These are phyloP conservation scores for Atractiella rhizophila DNA, from an alignment of 768 basidiomycete genomes.

Conservation along the genomic window DNA sequence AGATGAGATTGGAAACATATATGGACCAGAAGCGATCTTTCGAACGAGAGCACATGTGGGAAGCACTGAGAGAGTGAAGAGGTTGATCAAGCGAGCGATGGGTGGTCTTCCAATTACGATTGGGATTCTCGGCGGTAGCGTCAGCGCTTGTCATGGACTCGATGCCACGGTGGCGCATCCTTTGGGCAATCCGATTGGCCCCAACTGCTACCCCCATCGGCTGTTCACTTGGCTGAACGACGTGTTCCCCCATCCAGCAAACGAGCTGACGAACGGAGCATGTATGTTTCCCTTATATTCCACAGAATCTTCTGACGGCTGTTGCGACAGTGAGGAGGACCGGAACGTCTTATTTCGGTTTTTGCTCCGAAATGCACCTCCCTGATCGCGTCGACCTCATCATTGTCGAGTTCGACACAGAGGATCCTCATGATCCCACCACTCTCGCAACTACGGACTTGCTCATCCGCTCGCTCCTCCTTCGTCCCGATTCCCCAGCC, in stretches of 20 bases:
- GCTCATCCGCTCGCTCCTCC: constrained; percentile 68
- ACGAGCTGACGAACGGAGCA: constrained; percentile 91
- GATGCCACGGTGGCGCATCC: constrained; percentile 18
- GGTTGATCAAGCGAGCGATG: constrained; percentile 18
- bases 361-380: constrained; percentile 74
- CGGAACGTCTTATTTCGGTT: constrained; percentile 81
- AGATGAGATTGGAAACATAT: constrained; percentile 51
- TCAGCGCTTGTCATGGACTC: constrained; percentile 17
- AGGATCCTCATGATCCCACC: constrained; percentile 51
- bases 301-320: no score
- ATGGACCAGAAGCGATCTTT: constrained; percentile 47
- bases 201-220: constrained; percentile 54
- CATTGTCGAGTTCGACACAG: constrained; percentile 78
- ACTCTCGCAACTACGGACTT: constrained; percentile 63
- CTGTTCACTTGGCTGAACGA: constrained; percentile 96
- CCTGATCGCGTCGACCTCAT: constrained; percentile 85
- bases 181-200: constrained; percentile 17
- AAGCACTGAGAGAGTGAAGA: constrained; percentile 12
- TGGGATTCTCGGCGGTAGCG: constrained; percentile 16
- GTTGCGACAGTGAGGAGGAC: constrained; percentile 51
- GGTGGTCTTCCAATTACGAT: constrained; percentile 17
- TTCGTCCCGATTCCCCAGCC: constrained; percentile 72
- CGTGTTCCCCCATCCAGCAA: constrained; percentile 93
- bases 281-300: constrained; percentile 8
- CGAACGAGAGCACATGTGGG: constrained; percentile 16